Base-by-base conservation (phyloP, 179 eudicot genomes). In the Amaranthus tricolor region DNA sequence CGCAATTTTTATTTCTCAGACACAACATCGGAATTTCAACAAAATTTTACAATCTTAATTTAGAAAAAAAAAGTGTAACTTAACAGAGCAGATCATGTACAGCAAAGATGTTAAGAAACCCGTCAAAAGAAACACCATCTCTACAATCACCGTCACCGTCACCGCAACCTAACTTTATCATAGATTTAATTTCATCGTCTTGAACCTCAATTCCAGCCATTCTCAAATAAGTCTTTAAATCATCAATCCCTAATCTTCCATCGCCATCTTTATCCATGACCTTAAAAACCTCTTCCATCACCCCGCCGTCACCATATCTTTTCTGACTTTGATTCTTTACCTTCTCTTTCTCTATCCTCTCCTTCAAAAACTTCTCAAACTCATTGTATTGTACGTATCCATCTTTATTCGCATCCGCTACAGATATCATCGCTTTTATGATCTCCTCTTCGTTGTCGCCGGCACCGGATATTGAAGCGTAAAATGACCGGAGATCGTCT, bases 191-290 rank as follows among this genome's bases (percentile, higher is more conserved):
- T 71, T 89, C 98, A 45, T 88, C 98, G 53, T 88, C 95, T 11
- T 10, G 51, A 31, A 85, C 87, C 13, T 63, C 66, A 53, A 88
- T 67, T n/a, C 97, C 95, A 64, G 81, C 87, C 76, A 76, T 76
- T 0, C 56, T 72, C 19, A 92, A 61, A 69, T 86, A 94, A 21
- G 77, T 72, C 74, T 74, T 81, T 61, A 94, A 83, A 74, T 94
- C 98, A 20, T 86, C 86, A 17, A 20, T 54, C 4, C 98, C 91
- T 20, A 94, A 86, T 71, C 71, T 84, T 0, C 97, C 98, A 71
- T 94, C 98, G 9, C 97, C 94, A 54, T 94, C 98, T 55, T 77
- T 78, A 75, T 94, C 97, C 90, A 94, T 94, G 0, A 83, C 84
- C 86, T 72, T 84, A 62, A 94, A 94, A 20, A 82, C 87, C 11